Conservation (phyloP, 2,329 filamentous ascomycete genomes). For the Aspergillus sp. region DNA sequence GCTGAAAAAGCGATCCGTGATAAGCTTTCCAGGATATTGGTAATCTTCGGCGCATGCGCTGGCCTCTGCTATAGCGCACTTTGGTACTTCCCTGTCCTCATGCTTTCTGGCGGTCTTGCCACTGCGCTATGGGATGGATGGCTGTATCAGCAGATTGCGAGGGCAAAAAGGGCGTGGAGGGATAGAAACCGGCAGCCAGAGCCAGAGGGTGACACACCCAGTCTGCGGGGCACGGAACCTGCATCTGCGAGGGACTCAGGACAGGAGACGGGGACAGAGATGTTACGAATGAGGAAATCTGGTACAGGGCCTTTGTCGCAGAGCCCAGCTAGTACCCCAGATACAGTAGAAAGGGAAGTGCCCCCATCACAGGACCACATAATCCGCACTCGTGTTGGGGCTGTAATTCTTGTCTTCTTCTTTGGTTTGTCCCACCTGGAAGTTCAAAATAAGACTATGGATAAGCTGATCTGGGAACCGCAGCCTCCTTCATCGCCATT, state of each 20-base stretch:
- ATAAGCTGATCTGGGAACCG: not conserved
- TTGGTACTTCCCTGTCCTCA: slow-evolving; percentile 72
- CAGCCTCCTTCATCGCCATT: slow-evolving; percentile 55
- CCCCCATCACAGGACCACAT: not conserved
- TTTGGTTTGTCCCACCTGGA: slow-evolving; percentile 28
- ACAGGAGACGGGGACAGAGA: not conserved
- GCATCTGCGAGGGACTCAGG: not conserved
- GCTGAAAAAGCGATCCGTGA: slow-evolving; percentile 69
- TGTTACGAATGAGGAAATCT: slow-evolving; percentile 12
- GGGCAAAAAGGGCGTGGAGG: slow-evolving; percentile 25
- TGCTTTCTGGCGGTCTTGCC: slow-evolving; percentile 54
- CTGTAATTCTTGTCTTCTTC: slow-evolving; percentile 47
- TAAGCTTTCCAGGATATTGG: slow-evolving; percentile 59
- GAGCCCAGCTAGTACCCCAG: too few species aligned
- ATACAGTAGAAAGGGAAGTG: too few species aligned
- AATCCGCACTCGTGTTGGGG: slow-evolving; percentile 38
- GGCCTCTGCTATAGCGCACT: slow-evolving; percentile 70
- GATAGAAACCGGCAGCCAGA: slow-evolving; percentile 16
- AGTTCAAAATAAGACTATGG: too few species aligned
- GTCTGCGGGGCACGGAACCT: too few species aligned
- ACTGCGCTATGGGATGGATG: slow-evolving; percentile 59
- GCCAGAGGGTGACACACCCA: slow-evolving; percentile 13
- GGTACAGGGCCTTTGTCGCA: too few species aligned
- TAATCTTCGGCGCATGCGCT: slow-evolving; percentile 63
- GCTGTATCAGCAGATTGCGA: slow-evolving; percentile 48